These are phyloP conservation scores for Jacaranda copaia DNA, from an alignment of 257 asterid genomes.

Conservation along the genomic window DNA sequence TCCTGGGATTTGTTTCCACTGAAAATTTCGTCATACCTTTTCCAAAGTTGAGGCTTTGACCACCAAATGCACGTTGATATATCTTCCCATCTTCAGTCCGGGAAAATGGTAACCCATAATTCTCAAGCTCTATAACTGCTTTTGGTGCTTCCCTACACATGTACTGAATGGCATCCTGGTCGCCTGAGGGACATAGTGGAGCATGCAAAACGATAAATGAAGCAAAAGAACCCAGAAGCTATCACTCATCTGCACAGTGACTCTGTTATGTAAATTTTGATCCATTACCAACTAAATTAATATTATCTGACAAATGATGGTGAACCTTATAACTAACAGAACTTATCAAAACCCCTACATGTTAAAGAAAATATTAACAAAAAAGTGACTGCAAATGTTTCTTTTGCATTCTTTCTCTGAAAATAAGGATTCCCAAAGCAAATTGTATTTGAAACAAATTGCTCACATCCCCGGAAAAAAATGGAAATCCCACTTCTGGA, in stretches of 20 bases:
- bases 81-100: slow-evolving; percentile 86
- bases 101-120: slow-evolving; percentile 84
- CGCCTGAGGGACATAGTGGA: slow-evolving; percentile 50
- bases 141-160: slow-evolving; percentile 92
- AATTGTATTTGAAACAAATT: too few relatives aligned
- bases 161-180: slow-evolving; percentile 87
- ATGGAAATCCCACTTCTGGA: neutral
- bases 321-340: neutral
- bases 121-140: slow-evolving; percentile 86
- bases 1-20: neutral
- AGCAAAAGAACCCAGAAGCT: slow-evolving; percentile 10
- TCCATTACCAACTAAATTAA: neutral
- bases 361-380: neutral
- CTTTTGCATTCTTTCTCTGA: neutral
- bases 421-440: neutral
- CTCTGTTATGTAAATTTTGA: neutral
- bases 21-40: slow-evolving; percentile 54
- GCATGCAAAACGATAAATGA: slow-evolving; percentile 17
- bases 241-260: neutral
- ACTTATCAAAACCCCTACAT: neutral
- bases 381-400: neutral
- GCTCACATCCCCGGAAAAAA: neutral
- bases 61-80: slow-evolving; percentile 89
- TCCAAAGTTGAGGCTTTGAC: slow-evolving; percentile 82
- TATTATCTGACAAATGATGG: neutral